phyloP scores from a whole-genome alignment of 306 rosid species.

The Glycine latifolia region DNA sequence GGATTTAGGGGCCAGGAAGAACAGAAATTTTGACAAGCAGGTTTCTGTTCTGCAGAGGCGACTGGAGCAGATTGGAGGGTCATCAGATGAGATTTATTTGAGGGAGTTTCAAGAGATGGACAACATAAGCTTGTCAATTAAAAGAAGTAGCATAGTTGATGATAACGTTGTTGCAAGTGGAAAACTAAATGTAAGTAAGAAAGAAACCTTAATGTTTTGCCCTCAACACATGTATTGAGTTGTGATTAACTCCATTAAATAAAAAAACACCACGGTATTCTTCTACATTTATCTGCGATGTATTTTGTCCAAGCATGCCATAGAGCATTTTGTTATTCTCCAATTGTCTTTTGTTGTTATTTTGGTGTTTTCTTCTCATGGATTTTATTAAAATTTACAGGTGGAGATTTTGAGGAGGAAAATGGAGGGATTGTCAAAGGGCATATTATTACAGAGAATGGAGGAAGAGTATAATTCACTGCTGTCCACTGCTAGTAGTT shows the following conservation, averaged over 20 bases:
- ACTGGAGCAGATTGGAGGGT: slow-evolving; percentile 65
- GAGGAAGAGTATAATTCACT: slow-evolving; percentile 89
- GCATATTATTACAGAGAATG: slow-evolving; percentile 79
- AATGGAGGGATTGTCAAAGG: slow-evolving; percentile 91
- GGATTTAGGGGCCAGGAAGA: slow-evolving; percentile 47
- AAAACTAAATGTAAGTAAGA: slow-evolving; percentile 67
- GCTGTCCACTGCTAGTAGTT: slow-evolving; percentile 65
- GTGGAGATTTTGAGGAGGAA: slow-evolving; percentile 87
- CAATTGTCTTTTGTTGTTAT: not conserved
- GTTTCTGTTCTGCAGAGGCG: slow-evolving; percentile 61
- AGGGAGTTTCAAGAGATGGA: slow-evolving; percentile 72
- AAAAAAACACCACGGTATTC: no score
- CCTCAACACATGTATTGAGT: not conserved
- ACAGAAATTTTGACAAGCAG: slow-evolving; percentile 71
- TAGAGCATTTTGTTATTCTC: not conserved
- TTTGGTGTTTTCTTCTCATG: slow-evolving; percentile 34
- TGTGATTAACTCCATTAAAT: not conserved
- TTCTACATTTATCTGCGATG: not conserved
- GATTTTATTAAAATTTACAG: slow-evolving; percentile 49
- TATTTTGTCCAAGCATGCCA: slow-evolving; percentile 4
- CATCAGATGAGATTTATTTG: slow-evolving; percentile 61
- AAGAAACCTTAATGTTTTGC: not conserved
- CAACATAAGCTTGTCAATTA: slow-evolving; percentile 62
- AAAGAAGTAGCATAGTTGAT: slow-evolving; percentile 46
- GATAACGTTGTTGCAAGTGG: slow-evolving; percentile 65